Evolutionary conservation across 495 filamentous ascomycete genomes (phyloP), one percentile per base, ranked within the genome.

Genomic region (Penicillium turbatum): DNA sequence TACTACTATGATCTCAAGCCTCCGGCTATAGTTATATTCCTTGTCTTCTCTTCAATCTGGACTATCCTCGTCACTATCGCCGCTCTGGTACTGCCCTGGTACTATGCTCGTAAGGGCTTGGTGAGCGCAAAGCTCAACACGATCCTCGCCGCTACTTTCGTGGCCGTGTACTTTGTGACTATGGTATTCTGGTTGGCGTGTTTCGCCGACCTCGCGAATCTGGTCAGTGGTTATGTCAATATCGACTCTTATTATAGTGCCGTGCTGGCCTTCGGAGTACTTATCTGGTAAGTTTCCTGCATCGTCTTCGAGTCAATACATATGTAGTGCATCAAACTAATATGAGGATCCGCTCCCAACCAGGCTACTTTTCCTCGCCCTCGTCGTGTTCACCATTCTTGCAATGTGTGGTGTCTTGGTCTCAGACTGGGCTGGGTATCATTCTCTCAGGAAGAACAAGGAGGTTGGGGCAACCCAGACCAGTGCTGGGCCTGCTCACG

Each of bases 111-210:
- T 6, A 65, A 60, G 47, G 56, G 54, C 8, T 30, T 32, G 6
- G 59, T 55, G 7, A 59, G 6, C 31, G 16, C 43, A 9, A 63
- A 55, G 49, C 37, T 65, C 27, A 71, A 69, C 48, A 54, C 26
- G 1, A 53, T 56, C 27, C 54, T 69, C 15, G 61, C 62, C 10
- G 42, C 63, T 9, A 34, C 8, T 3, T 54, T 65, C 16, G 43
- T 61, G 16, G 45, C 57, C 2, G n/a, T 60, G 15, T 67, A 65
- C 49, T 65, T 65, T 39, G 26, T 71, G 29, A 71, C 61, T 7
- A 64, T 59, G 55, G 62, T 69, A 15, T 71, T 71, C 36, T 71
- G 68, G 68, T 45, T 71, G 50, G 68, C 66, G 10, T 39, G 53
- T 29, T 71, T 71, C 41, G 68, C 68, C 30, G 66, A 71, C 49